A percentile compares a stretch with the other conserved stretches of the same genome.
Conservation (phyloP, 495 filamentous ascomycete species). For the Xylaria cubensis region DNA sequence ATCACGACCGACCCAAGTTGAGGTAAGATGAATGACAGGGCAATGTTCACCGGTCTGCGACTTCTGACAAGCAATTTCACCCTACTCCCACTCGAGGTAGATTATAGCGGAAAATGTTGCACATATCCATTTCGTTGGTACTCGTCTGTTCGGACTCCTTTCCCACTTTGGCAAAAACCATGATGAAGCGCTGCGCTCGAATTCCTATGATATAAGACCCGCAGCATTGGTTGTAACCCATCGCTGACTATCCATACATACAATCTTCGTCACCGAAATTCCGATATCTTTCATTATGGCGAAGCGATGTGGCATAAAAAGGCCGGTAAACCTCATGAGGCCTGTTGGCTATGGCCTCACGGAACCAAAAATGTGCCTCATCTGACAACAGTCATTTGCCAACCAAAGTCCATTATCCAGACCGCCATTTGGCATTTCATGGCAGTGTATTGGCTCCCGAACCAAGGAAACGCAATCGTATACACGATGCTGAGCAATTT, state of each 20-base stretch:
- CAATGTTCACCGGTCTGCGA: not conserved
- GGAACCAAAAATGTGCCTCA: not conserved
- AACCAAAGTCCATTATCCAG: not conserved
- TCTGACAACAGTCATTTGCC: not conserved
- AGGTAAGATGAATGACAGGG: not conserved
- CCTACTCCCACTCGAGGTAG: not conserved
- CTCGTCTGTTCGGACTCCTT: not conserved
- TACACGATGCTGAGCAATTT: not conserved
- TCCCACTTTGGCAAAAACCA: not conserved
- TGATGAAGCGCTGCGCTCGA: not conserved
- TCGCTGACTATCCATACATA: not conserved
- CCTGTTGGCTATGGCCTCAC: not conserved
- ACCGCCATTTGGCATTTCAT: not conserved
- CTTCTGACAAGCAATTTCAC: not conserved
- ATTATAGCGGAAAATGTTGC: not conserved
- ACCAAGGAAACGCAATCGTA: not conserved
- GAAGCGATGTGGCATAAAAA: not conserved
- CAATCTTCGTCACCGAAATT: not conserved
- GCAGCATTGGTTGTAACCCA: not conserved
- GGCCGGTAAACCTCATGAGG: not conserved
- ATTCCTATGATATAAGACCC: not conserved
- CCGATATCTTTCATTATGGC: not conserved
- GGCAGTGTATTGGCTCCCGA: not conserved
- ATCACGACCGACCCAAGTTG: not conserved
- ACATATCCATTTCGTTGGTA: not conserved